Conservation (phyloP, 257 asterid species). For the Solanum medicagineum region DNA sequence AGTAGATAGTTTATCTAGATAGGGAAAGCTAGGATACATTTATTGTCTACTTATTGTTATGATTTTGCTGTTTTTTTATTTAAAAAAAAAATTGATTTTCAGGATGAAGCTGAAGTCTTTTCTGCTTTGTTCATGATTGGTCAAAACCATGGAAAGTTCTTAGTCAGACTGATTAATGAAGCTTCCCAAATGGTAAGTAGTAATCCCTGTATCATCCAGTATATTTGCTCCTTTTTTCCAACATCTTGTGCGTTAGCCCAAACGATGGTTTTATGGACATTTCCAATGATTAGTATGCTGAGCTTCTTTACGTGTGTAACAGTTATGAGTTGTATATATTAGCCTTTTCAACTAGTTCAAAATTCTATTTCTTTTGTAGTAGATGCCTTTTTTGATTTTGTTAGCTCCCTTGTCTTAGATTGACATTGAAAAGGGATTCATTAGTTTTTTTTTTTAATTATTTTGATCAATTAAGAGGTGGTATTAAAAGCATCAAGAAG, state of each 20-base stretch:
- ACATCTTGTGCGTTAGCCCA: background rate
- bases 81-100: conserved; percentile 5
- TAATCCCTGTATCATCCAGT: background rate
- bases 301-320: background rate
- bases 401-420: too few relatives aligned
- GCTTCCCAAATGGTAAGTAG: conserved; percentile 50
- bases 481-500: too few relatives aligned
- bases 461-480: too few relatives aligned
- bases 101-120: conserved; percentile 84
- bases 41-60: background rate
- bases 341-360: background rate
- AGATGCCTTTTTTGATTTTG: background rate
- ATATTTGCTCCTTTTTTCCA: background rate
- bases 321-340: background rate
- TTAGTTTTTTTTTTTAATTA: too few relatives aligned
- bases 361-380: background rate
- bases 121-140: conserved; percentile 47
- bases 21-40: background rate
- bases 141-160: conserved; percentile 49
- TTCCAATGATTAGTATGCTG: background rate
- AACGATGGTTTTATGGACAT: background rate
- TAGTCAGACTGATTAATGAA: conserved; percentile 35
- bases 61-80: background rate
- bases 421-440: too few relatives aligned
- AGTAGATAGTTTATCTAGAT: background rate